Base-by-base conservation (phyloP, 805 yeast genomes). In the Suhomyces canberraensis region DNA sequence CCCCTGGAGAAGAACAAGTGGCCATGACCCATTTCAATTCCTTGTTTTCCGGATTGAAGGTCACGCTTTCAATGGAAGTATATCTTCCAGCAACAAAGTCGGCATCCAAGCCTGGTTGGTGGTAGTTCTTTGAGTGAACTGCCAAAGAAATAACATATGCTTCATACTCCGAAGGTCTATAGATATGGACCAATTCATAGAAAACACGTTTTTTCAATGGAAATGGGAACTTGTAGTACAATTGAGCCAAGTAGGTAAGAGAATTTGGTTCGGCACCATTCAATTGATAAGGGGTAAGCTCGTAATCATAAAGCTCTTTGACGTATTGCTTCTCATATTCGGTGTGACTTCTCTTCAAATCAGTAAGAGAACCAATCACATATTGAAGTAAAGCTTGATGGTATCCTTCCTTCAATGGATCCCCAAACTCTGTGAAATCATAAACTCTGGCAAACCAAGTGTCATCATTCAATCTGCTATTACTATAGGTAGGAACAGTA, bases 1-100 rank as follows among this genome's bases (percentile, higher is more conserved):
- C 73, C 20, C 64, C 64, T 2, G 73, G 66, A 11, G 50, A 52
- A 4, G 72, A 65, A 29, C 60, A 52, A 1, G 71, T 66, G 29
- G 64, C 55, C 72, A 68, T 66, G 14, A 45, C 40, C 73, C 73
- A 68, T 17, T 46, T 39, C 20, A 66, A 45, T 11, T 41, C 34
- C 11, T 43, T 32, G 9, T 41, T 27, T 8, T 46, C 48, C 9
- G 50, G 51, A 7, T 54, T 48, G 29, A 36, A 54, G 6, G 48
- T 37, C 3, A 66, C 41, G 29, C 49, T 45, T 39, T 68, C 73
- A 16, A 68, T 51, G 4, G 72, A 63, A 11, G 69, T 47, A 45
- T 66, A 68, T 21, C 45, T 51, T 1, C 60, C 73, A 16, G 48
- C 38, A 1, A 64, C 64, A 29, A 42, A 44, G n/a, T 39, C 41